Evolutionary conservation across 768 basidiomycete species (phyloP).

Genomic region (Psilocybe subaeruginosa): DNA sequence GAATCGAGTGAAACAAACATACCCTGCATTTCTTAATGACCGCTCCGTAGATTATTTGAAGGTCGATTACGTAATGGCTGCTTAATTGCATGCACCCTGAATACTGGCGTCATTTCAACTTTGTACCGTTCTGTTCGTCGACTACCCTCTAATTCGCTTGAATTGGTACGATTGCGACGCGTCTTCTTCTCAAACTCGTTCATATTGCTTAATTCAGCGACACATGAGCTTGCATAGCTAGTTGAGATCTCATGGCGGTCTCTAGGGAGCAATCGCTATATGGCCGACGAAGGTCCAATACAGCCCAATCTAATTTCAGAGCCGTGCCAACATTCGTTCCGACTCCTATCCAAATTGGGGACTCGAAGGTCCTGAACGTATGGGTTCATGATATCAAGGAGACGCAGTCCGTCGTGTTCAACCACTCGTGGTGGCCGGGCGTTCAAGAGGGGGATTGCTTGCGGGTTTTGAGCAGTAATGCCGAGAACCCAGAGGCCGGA

Average conservation of each 20-base stretch:
- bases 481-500: slow-evolving; percentile 40
- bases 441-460: slow-evolving; percentile 78
- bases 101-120: background rate
- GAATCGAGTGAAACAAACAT: slow-evolving; percentile 21
- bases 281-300: slow-evolving; percentile 73
- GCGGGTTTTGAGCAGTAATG: slow-evolving; percentile 47
- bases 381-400: slow-evolving; percentile 80
- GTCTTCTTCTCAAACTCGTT: background rate
- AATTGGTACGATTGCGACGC: background rate
- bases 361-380: slow-evolving; percentile 60
- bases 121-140: background rate
- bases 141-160: background rate
- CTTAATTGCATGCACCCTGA: background rate
- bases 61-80: background rate
- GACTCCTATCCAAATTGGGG: slow-evolving; percentile 54
- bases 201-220: background rate
- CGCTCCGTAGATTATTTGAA: background rate
- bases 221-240: background rate
- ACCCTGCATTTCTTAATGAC: slow-evolving; percentile 6
- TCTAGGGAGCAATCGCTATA: slow-evolving; percentile 71
- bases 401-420: slow-evolving; percentile 62
- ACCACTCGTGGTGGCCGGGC: slow-evolving; percentile 78
- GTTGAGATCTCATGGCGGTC: slow-evolving; percentile 45
- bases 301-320: slow-evolving; percentile 67
- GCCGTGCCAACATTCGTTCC: slow-evolving; percentile 44